phyloP scores from a whole-genome alignment of 164 flowering plant genomes.

The Magnolia officinalis region DNA sequence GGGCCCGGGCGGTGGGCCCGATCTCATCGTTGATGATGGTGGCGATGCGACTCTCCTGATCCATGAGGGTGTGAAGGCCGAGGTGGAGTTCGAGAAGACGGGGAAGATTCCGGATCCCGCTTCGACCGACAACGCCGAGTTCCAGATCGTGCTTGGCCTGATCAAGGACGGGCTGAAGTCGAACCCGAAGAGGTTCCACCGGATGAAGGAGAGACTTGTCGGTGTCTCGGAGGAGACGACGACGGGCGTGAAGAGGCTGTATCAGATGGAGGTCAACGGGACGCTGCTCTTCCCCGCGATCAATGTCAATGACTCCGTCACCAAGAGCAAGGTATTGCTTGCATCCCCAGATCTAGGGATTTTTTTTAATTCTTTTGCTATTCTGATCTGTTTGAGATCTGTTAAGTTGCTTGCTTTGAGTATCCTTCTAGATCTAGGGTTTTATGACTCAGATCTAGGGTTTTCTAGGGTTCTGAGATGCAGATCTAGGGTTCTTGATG shows the following conservation, averaged over 20 bases:
- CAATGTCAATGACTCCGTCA: conserved; percentile 26
- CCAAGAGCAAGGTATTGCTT: conserved; percentile 22
- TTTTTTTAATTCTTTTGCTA: too few species aligned
- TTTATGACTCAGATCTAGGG: neutral
- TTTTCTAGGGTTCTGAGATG: neutral
- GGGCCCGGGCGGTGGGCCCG: conserved; percentile 33
- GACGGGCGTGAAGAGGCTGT: conserved; percentile 34
- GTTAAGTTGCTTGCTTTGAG: too few species aligned
- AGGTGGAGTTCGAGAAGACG: conserved; percentile 25
- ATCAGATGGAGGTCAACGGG: conserved; percentile 32
- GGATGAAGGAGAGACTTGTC: conserved; percentile 35
- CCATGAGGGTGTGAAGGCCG: conserved; percentile 34
- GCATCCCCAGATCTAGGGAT: too few species aligned
- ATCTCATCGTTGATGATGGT: conserved; percentile 36
- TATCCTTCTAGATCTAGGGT: neutral
- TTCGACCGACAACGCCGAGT: conserved; percentile 39
- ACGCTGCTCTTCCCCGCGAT: conserved; percentile 30
- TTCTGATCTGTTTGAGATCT: neutral
- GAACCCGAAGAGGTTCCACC: conserved; percentile 35
- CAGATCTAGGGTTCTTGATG: too few species aligned
- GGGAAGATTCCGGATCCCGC: conserved; percentile 35
- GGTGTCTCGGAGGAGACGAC: conserved; percentile 41
- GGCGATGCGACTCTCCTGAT: conserved; percentile 29
- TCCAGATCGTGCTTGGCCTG: conserved; percentile 34
- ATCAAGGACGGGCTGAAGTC: conserved; percentile 34